Conservation (phyloP, 306 rosid species). For the Quercus berberidifolia region DNA sequence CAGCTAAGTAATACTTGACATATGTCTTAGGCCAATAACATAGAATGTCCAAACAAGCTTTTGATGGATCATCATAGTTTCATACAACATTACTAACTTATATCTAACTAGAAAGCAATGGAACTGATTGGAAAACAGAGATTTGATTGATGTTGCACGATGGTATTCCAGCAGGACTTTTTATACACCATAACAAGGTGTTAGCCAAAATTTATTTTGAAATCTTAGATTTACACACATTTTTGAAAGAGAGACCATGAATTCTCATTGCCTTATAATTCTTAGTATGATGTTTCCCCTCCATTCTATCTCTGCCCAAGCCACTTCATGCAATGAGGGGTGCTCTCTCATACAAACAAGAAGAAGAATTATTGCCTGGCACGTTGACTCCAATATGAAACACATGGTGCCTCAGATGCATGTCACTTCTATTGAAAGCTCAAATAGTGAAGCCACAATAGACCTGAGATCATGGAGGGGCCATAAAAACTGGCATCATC, state of each 20-base stretch:
- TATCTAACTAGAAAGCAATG: background rate
- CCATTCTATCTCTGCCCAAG: constrained; percentile 11
- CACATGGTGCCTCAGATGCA: constrained; percentile 15
- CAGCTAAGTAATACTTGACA: constrained; percentile 1
- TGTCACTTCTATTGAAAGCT: constrained; percentile 2
- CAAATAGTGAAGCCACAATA: constrained; percentile 22
- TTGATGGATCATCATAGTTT: background rate
- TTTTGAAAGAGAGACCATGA: constrained; percentile 17
- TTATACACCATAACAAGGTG: background rate
- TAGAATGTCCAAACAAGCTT: constrained; percentile 1
- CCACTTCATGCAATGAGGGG: constrained; percentile 6
- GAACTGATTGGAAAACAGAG: background rate
- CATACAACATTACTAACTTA: background rate
- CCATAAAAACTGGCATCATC: background rate
- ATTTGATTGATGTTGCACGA: background rate
- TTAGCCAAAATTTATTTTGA: background rate
- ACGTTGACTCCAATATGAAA: background rate
- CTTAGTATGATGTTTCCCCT: constrained; percentile 11
- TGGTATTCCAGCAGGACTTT: too few relatives aligned
- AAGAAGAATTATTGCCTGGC: background rate
- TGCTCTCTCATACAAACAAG: constrained; percentile 3
- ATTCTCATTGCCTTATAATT: constrained; percentile 15
- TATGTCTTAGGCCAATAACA: background rate
- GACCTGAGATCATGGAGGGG: constrained; percentile 13
- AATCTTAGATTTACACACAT: background rate